Conservation (phyloP, 2,329 filamentous ascomycete genomes). For the Xylaria digitata region DNA sequence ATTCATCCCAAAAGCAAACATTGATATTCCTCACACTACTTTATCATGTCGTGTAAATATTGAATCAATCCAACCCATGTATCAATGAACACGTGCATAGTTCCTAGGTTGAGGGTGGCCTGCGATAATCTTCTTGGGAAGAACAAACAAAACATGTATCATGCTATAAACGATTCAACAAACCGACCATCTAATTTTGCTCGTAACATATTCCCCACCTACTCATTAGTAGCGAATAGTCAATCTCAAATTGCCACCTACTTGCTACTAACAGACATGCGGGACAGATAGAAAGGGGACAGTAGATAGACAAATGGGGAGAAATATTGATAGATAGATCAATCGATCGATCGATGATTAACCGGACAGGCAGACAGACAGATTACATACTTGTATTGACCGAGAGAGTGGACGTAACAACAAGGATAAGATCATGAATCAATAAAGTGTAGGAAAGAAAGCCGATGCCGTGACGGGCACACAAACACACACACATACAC, state of each 20-base stretch:
- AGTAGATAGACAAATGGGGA: not conserved
- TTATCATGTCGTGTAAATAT: constrained; percentile 19
- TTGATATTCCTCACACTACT: not conserved
- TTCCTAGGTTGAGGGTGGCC: constrained; percentile 29
- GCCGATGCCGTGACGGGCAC: not conserved
- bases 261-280: not conserved
- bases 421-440: not conserved
- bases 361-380: not conserved
- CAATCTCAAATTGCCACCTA: constrained; percentile 19
- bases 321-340: not conserved
- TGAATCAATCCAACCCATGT: constrained; percentile 17
- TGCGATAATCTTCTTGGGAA: constrained; percentile 30
- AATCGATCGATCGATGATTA: not conserved
- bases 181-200: not conserved
- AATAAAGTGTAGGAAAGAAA: no score
- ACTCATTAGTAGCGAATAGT: not conserved
- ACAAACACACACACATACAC: not conserved
- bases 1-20: no score
- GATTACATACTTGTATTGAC: constrained; percentile 15
- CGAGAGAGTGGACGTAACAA: not conserved
- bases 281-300: not conserved
- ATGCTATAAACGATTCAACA: constrained; percentile 9
- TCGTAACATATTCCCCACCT: not conserved
- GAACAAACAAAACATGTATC: not conserved
- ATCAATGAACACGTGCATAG: constrained; percentile 4